Evolutionary conservation across 768 basidiomycete genomes (phyloP), one percentile per base, ranked within the genome.

Genomic region (Phaeolepiota aurea): DNA sequence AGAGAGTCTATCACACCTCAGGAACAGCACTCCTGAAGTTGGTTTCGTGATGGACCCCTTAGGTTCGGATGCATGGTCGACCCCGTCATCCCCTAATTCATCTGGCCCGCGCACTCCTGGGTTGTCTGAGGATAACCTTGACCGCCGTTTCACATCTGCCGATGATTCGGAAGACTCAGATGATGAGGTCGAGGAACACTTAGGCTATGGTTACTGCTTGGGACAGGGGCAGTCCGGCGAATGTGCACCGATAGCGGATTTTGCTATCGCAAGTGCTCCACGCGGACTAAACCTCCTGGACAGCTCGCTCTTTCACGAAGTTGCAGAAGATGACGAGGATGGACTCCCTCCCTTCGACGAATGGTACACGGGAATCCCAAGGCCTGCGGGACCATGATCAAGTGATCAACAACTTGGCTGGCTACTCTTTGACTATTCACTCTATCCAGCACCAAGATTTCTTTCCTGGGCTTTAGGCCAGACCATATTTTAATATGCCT

Each of bases 301-400:
- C n/a, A n/a, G n/a, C 7, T 28, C 25, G n/a, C 7, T 28, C 38
- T 19, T 14, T n/a, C 20, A 42, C 19, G 33, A 46, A 10, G 40
- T 2, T 10, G 48, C 59, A 48, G 62, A 61, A 19, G 62, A 59
- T 23, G 61, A 63, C 31, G 65, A 66, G 34, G 65, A 65, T 20
- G 63, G 59, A 7, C 62, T 64, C 32, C 66, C 68, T 44, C 58
- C 63, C 10, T 55, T 66, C 25, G 66, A 69, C 44, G 62, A 62
- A 25, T 69, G 68, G 66, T 68, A 64, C 47, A 46, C 49, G 37
- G 54, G 48, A 23, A 52, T 60, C 14, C 52, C 54, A 10, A 15
- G 43, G 4, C 52, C 53, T 14, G 52, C n/a, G n/a, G n/a, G n/a
- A n/a, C n/a, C n/a, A n/a, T n/a, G n/a, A n/a, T n/a, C n/a, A n/a